These are phyloP conservation scores for Diaporthe velutina DNA, from an alignment of 2,329 filamentous ascomycete species.

Conservation along the genomic window DNA sequence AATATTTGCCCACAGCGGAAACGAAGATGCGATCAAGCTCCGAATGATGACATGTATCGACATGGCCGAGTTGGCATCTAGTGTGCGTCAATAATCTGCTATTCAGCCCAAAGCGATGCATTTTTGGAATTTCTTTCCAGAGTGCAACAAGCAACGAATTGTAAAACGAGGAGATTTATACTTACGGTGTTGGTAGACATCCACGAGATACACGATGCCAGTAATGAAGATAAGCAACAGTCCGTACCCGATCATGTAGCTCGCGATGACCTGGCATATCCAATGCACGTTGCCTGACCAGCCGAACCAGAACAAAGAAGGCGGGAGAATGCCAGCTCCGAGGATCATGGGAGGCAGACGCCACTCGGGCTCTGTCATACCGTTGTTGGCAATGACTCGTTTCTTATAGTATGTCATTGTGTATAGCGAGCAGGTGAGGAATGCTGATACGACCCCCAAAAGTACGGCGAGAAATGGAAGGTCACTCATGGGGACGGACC, in stretches of 20 bases:
- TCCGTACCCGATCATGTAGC: slow-evolving; percentile 41
- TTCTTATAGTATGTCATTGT: slow-evolving; percentile 40
- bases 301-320: slow-evolving; percentile 65
- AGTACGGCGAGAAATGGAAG: slow-evolving; percentile 58
- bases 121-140: too few species aligned
- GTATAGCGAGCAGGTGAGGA: slow-evolving; percentile 40
- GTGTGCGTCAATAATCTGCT: not conserved
- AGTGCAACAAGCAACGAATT: not conserved
- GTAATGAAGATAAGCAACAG: slow-evolving; percentile 43
- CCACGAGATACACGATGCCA: slow-evolving; percentile 42
- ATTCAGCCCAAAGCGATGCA: not conserved
- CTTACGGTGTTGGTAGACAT: slow-evolving; percentile 40
- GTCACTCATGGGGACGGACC: slow-evolving; percentile 53
- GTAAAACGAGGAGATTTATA: not conserved
- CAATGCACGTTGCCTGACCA: slow-evolving; percentile 55
- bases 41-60: slow-evolving; percentile 43
- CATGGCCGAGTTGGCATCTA: slow-evolving; percentile 42
- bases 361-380: slow-evolving; percentile 56
- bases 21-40: slow-evolving; percentile 40
- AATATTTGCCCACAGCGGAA: slow-evolving; percentile 42
- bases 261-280: slow-evolving; percentile 40
- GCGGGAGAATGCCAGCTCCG: slow-evolving; percentile 56
- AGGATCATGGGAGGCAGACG: slow-evolving; percentile 62
- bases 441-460: slow-evolving; percentile 51
- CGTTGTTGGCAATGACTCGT: slow-evolving; percentile 46